Conservation (phyloP, 2,329 filamentous ascomycete species). For the Proliferodiscus dingleyae region DNA sequence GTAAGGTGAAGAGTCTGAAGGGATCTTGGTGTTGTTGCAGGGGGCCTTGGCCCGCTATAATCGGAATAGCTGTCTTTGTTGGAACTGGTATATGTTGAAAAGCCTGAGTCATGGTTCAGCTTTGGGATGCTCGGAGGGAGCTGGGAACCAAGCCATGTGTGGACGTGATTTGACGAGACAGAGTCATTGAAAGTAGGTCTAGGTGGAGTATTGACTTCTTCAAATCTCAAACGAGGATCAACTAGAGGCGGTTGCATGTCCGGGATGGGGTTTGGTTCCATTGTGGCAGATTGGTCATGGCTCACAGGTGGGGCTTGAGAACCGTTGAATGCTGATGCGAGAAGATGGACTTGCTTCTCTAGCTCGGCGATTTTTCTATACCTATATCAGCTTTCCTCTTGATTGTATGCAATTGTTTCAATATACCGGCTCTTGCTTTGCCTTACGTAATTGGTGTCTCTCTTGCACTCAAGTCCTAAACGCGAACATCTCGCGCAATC, state of each 20-base stretch:
- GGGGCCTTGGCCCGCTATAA: neutral
- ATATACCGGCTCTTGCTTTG: constrained; percentile 16
- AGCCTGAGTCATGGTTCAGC: neutral
- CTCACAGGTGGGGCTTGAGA: too few relatives aligned
- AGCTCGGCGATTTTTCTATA: constrained; percentile 13
- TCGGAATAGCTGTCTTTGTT: neutral
- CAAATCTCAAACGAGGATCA: neutral
- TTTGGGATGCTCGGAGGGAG: neutral
- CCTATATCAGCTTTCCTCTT: neutral
- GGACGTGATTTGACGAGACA: neutral
- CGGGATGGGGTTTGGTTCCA: neutral
- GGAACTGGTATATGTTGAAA: neutral
- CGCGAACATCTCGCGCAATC: constrained; percentile 14
- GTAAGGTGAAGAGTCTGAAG: constrained; percentile 9
- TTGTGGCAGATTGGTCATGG: too few relatives aligned
- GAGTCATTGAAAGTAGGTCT: neutral
- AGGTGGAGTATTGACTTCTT: neutral
- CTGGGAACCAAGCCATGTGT: neutral
- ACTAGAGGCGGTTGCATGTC: neutral
- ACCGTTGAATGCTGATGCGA: constrained; percentile 5
- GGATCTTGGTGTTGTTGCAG: neutral
- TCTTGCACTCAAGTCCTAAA: constrained; percentile 14
- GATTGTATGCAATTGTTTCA: too few relatives aligned
- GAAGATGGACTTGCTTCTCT: constrained; percentile 11
- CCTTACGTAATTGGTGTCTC: constrained; percentile 19